phyloP scores from a whole-genome alignment of 306 rosid genomes.

The Vicia faba region DNA sequence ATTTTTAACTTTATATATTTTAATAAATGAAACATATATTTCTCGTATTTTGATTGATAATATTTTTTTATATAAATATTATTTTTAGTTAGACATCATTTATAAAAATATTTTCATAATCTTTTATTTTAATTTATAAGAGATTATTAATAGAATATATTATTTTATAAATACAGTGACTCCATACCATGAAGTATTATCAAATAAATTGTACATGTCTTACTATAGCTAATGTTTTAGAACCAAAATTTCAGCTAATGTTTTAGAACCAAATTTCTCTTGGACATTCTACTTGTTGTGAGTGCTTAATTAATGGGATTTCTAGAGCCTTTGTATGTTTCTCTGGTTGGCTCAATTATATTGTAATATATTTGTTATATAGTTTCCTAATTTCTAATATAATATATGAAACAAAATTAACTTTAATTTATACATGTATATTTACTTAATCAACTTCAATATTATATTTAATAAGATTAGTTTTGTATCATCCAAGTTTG shows the following conservation, averaged over 20 bases:
- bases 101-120: too few species aligned
- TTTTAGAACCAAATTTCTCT: neutral
- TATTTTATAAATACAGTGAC: too few species aligned
- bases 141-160: too few species aligned
- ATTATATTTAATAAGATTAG: neutral
- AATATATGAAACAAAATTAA: neutral
- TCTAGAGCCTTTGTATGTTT: slow-evolving; percentile 22
- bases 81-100: too few species aligned
- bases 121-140: too few species aligned
- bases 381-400: neutral
- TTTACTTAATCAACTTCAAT: neutral
- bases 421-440: neutral
- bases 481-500: neutral
- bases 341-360: slow-evolving; percentile 26
- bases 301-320: slow-evolving; percentile 19
- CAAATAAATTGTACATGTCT: slow-evolving; percentile 46
- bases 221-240: too few species aligned
- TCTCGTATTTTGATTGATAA: too few species aligned
- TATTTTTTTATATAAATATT: too few species aligned
- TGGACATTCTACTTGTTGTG: neutral
- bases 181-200: too few species aligned
- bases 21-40: too few species aligned
- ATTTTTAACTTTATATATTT: too few species aligned
- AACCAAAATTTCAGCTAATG: too few species aligned
- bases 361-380: neutral